These are phyloP conservation scores for Scheffersomyces insectosa DNA, from an alignment of 1,139 yeast species.

Conservation along the genomic window DNA sequence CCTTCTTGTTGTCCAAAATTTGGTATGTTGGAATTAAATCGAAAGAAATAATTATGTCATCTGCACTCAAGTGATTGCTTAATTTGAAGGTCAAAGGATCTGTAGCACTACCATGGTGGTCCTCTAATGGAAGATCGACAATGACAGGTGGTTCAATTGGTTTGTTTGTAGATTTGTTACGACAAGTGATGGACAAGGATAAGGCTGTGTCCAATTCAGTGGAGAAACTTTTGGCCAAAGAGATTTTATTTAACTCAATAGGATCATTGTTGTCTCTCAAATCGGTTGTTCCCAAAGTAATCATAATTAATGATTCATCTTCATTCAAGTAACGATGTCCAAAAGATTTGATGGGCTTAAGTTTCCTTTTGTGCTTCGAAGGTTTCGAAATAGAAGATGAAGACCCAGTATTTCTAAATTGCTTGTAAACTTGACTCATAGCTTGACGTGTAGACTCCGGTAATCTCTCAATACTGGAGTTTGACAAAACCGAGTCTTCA, in stretches of 20 bases:
- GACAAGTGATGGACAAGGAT: constrained; percentile 68
- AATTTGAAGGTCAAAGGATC: constrained; percentile 83
- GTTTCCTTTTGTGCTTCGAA: constrained; percentile 20
- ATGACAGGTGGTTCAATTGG: constrained; percentile 64
- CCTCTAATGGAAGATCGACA: constrained; percentile 83
- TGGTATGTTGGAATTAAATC: constrained; percentile 93
- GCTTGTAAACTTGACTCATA: constrained; percentile 42
- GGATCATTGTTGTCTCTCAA: constrained; percentile 61
- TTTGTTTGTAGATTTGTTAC: constrained; percentile 40
- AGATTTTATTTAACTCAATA: constrained; percentile 70
- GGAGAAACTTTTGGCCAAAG: constrained; percentile 70
- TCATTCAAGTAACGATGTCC: constrained; percentile 76
- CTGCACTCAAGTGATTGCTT: constrained; percentile 45
- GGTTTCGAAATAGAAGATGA: constrained; percentile 29
- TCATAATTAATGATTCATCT: constrained; percentile 67
- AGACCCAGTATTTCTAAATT: constrained; percentile 31
- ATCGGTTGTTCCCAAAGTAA: constrained; percentile 88
- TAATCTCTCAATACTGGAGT: constrained; percentile 39
- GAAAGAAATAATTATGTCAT: constrained; percentile 66
- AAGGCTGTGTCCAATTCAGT: constrained; percentile 89
- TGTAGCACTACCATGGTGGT: constrained; percentile 70
- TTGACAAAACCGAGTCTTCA: neutral
- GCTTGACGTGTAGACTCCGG: constrained; percentile 38
- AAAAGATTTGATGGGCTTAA: constrained; percentile 71
- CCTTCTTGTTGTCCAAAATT: constrained; percentile 25